Base-by-base conservation (phyloP, 192 early-diverging fungal genomes). In the Backusella westeae region DNA sequence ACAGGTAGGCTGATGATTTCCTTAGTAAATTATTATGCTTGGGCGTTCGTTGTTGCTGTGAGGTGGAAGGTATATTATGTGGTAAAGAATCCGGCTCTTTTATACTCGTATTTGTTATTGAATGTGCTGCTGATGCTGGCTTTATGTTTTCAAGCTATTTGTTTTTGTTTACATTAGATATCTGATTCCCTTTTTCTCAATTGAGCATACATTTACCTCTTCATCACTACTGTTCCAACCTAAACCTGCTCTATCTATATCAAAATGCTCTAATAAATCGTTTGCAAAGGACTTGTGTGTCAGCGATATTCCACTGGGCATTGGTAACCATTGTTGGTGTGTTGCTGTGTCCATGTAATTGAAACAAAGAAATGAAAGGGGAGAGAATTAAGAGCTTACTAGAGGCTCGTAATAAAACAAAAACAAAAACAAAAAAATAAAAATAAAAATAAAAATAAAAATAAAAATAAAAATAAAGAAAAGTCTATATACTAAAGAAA, bases 211-310 rank as follows among this genome's bases (percentile, higher is more conserved):
- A 6, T 19, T 66, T 67, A 67, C 66, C 66, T 67, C 68, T 8
- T 71, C 52, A 12, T 32, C 34, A 10, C 23, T n/a, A 68, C 72
- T 73, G 26, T 70, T 75, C 9, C 39, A 35, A 23, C 65, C 72
- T 19, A 81, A 69, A 23, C 67, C 67, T 19, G 65, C 59, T 39
- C 56, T 46, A 68, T 53, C 42, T 32, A 70, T 78, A 44, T 81
- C 76, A 41, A 77, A 81, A 38, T 71, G 73, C n/a, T 36, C 68
- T 44, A 81, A 71, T 29, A 81, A 59, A 26, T 81, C 80, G 36
- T 26, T 44, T 21, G 76, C 34, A 69, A 81, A 81, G 7, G 80
- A 78, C n/a, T 79, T 52, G 17, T 74, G n/a, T 68, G 67, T 42
- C n/a, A 75, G 15, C 34, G 67, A 67, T 36, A 74, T 74, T 36